Conservation (phyloP, 495 filamentous ascomycete genomes). For the Pyrenula aspistea region DNA sequence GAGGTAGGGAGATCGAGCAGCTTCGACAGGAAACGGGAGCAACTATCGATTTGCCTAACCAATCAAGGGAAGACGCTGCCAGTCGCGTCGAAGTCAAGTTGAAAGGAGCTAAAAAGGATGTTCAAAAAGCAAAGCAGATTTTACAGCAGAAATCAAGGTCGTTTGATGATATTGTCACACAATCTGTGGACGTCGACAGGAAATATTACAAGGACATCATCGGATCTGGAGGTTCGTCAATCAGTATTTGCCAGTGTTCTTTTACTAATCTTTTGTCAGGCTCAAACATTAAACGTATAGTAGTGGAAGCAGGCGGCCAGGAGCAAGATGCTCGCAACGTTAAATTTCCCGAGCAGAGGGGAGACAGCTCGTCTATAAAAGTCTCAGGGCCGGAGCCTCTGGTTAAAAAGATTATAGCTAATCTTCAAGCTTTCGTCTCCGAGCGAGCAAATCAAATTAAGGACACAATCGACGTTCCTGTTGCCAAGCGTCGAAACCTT, state of each 20-base stretch:
- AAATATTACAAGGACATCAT: slow-evolving; percentile 87
- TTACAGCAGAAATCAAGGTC: slow-evolving; percentile 70
- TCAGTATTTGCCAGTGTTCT: neutral
- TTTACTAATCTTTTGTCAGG: slow-evolving; percentile 46
- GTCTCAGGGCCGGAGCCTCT: slow-evolving; percentile 72
- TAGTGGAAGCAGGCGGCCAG: slow-evolving; percentile 77
- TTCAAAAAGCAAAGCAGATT: slow-evolving; percentile 78
- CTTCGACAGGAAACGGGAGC: slow-evolving; percentile 71
- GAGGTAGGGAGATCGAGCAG: slow-evolving; percentile 81
- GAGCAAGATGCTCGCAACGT: slow-evolving; percentile 77
- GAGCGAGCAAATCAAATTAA: slow-evolving; percentile 70
- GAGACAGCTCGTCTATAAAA: slow-evolving; percentile 62
- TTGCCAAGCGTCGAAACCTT: slow-evolving; percentile 77
- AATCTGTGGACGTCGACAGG: slow-evolving; percentile 77
- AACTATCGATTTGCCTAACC: slow-evolving; percentile 77
- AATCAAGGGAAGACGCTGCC: slow-evolving; percentile 45
- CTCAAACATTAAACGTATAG: slow-evolving; percentile 73
- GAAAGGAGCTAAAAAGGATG: slow-evolving; percentile 81
- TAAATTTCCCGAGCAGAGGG: slow-evolving; percentile 73
- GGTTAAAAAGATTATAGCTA: slow-evolving; percentile 76
- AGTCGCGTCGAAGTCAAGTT: slow-evolving; percentile 72
- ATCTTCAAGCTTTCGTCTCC: slow-evolving; percentile 66
- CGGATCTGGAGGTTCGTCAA: slow-evolving; percentile 66
- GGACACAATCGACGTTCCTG: slow-evolving; percentile 65
- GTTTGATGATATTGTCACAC: slow-evolving; percentile 76